Evolutionary conservation across 148 eudicot species (phyloP).

Genomic region (Nyssa sinensis): DNA sequence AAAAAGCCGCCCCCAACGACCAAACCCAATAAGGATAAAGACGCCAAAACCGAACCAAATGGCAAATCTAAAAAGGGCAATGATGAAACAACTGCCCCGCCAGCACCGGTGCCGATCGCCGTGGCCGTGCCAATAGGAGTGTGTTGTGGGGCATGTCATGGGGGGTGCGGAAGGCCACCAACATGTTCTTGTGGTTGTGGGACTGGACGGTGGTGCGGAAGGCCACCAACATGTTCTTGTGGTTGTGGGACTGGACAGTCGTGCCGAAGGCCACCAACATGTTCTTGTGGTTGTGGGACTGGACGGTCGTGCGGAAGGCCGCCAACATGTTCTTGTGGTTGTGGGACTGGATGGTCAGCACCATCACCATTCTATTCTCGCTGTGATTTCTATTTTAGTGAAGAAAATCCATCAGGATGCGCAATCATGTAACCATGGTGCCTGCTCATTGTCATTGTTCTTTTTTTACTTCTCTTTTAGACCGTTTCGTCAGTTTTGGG

Average conservation of each 20-base stretch:
- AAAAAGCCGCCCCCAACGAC: too few relatives aligned
- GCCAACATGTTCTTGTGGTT: neutral
- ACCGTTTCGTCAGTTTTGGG: neutral
- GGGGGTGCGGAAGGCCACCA: neutral
- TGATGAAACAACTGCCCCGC: neutral
- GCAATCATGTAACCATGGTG: constrained; percentile 32
- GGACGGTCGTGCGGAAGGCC: too few relatives aligned
- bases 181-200: too few relatives aligned
- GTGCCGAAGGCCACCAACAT: too few relatives aligned
- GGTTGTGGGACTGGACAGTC: too few relatives aligned
- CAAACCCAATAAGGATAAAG: too few relatives aligned
- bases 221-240: too few relatives aligned
- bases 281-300: neutral
- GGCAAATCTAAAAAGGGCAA: too few relatives aligned
- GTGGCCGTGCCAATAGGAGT: constrained; percentile 13
- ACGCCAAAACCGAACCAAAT: too few relatives aligned
- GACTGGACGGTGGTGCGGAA: too few relatives aligned
- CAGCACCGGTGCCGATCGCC: constrained; percentile 18
- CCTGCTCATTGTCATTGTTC: neutral
- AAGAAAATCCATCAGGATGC: constrained; percentile 39
- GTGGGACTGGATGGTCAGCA: neutral
- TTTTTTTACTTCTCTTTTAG: neutral
- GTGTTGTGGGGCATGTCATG: neutral
- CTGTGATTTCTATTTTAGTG: constrained; percentile 23
- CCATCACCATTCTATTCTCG: neutral